These are phyloP conservation scores for Clonostachys rhizophaga DNA, from an alignment of 2,329 filamentous ascomycete genomes.

Conservation along the genomic window DNA sequence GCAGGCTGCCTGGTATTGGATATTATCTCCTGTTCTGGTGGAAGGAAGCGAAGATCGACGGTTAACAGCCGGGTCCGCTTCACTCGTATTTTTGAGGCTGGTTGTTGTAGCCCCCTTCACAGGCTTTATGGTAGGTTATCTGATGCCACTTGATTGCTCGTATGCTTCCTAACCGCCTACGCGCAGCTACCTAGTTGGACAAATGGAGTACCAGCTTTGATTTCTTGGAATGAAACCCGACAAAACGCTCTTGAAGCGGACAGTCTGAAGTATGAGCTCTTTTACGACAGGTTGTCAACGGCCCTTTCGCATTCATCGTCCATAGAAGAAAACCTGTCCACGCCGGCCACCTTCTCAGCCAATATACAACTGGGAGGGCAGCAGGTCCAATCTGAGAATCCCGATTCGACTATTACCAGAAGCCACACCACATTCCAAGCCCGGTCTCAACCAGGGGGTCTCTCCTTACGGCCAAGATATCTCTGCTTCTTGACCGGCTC, in stretches of 20 bases:
- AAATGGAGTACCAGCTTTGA: too few species aligned
- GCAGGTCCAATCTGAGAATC: background rate
- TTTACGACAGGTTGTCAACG: background rate
- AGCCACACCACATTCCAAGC: background rate
- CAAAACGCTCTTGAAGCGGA: too few species aligned
- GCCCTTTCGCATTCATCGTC: background rate
- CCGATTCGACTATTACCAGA: background rate
- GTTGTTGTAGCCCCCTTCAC: background rate
- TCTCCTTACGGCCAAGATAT: conserved; percentile 6
- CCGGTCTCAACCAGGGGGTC: background rate
- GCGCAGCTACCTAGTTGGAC: too few species aligned
- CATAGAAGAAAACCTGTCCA: background rate
- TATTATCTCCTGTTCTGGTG: conserved; percentile 1
- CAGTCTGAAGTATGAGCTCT: too few species aligned
- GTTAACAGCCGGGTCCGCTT: background rate
- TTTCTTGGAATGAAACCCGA: too few species aligned
- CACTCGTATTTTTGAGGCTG: background rate
- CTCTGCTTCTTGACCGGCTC: conserved; percentile 15
- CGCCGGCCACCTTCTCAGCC: too few species aligned
- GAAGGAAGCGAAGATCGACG: background rate
- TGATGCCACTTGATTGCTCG: background rate
- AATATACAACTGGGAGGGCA: background rate
- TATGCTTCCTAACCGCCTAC: too few species aligned
- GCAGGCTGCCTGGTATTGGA: conserved; percentile 3
- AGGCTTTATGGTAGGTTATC: background rate